A percentile compares a stretch with the other conserved stretches of the same genome.
phyloP scores from a whole-genome alignment of 345 rosid genomes.

The Balakata baccata region DNA sequence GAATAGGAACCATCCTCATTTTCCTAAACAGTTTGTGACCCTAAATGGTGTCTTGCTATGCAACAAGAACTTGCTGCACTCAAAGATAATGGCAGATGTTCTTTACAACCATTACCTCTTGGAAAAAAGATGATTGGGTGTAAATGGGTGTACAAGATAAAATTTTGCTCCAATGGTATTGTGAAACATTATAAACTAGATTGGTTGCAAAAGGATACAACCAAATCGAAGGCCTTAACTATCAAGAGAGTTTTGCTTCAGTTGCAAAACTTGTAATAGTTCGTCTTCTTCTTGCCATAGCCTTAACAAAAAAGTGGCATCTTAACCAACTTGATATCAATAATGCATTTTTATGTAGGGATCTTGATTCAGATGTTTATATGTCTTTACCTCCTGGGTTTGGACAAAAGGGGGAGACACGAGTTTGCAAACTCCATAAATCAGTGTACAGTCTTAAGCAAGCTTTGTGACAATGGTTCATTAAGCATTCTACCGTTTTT shows the following conservation, averaged over 20 bases:
- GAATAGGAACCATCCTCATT: constrained; percentile 1
- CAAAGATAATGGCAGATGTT: background rate
- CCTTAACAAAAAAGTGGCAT: too few species aligned
- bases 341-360: too few species aligned
- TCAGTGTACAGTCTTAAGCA: background rate
- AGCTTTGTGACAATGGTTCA: background rate
- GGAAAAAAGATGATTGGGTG: background rate
- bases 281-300: too few species aligned
- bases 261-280: too few species aligned
- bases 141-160: background rate
- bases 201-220: too few species aligned
- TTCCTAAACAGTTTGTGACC: background rate
- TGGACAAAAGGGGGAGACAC: too few species aligned
- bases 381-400: too few species aligned
- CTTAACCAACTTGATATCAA: too few species aligned
- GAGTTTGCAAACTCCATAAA: background rate
- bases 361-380: too few species aligned
- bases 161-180: background rate
- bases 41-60: background rate
- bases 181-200: background rate
- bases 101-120: background rate
- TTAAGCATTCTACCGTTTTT: background rate
- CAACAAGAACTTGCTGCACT: background rate
- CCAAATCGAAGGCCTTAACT: too few species aligned
- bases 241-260: too few species aligned